phyloP scores from a whole-genome alignment of 306 rosid genomes.

The Castanospermum australe region DNA sequence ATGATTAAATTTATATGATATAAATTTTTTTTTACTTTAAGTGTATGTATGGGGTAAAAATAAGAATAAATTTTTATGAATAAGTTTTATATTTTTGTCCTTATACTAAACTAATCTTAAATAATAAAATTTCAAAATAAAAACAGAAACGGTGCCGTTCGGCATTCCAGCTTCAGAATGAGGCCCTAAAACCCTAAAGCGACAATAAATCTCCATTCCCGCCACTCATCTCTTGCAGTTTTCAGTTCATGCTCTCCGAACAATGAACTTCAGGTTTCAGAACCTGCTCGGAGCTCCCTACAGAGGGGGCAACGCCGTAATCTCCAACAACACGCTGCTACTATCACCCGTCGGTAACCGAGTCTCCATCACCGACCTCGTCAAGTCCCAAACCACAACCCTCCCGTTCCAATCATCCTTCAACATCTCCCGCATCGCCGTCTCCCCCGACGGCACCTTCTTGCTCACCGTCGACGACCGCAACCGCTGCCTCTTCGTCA shows the following conservation, averaged over 20 bases:
- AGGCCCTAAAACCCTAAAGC: slow-evolving; percentile 6
- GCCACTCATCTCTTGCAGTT: background rate
- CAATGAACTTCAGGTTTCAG: slow-evolving; percentile 86
- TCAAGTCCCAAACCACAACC: slow-evolving; percentile 67
- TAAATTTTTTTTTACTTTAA: too few species aligned
- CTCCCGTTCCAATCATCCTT: slow-evolving; percentile 82
- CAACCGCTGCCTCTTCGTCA: slow-evolving; percentile 75
- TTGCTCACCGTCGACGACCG: slow-evolving; percentile 75
- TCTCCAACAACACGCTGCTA: slow-evolving; percentile 61
- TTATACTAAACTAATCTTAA: too few species aligned
- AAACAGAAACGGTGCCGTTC: background rate
- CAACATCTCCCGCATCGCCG: slow-evolving; percentile 69
- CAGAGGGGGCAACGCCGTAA: slow-evolving; percentile 79
- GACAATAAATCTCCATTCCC: slow-evolving; percentile 23
- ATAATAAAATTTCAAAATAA: too few species aligned
- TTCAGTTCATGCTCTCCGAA: background rate
- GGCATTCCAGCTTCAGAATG: too few species aligned
- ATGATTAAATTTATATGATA: too few species aligned
- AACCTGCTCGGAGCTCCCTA: slow-evolving; percentile 95
- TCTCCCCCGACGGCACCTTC: slow-evolving; percentile 78
- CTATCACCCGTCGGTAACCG: slow-evolving; percentile 93
- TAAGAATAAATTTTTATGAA: too few species aligned
- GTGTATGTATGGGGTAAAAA: too few species aligned
- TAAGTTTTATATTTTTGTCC: too few species aligned
- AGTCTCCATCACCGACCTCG: slow-evolving; percentile 74